Base-by-base conservation (phyloP, 1,139 yeast species). In the Candida pseudoviswanathii region DNA sequence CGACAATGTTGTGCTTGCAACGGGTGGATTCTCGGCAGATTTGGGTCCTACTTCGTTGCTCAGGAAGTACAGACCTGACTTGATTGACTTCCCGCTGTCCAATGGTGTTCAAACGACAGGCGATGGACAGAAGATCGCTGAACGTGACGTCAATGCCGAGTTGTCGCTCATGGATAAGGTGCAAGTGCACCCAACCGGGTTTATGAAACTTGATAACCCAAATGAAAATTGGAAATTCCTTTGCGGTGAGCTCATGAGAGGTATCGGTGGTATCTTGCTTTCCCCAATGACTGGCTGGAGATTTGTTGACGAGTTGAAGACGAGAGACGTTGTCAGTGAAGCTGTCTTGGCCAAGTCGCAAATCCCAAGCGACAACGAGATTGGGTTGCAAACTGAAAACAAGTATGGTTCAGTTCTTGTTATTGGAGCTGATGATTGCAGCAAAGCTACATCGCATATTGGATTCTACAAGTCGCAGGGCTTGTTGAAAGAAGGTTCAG, bases 121-220 rank as follows among this genome's bases (percentile, higher is more conserved):
- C 0, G 77, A 72, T 53, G 77, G 77, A 1, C 72, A 64, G 25
- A 70, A 67, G 49, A 63, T 72, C 16, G 73, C 73, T 4, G 59
- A 54, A 9, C 50, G 68, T 36, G 74, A 68, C 47, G 64, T 64
- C 41, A 55, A 58, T 42, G 77, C 73, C 4, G 59, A 65, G 21
- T 61, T 71, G 45, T 59, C 70, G 26, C 68, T 70, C 50, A 71
- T 72, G 77, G 68, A 66, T 47, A 62, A 70, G 49, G 59, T 72
- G 16, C 77, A 72, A 57, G 62, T 71, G 4, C 76, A 71, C 51
- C 77, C 77, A 2, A 72, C 77, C 2, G 77, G 76, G 0, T 72
- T 71, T 53, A 59, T 72, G 16, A 63, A 68, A 37, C 34, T 62
- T 26, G 50, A 54, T 33, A 54, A 57, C 26, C 52, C 55, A 2